These are phyloP conservation scores for Candida sanyaensis DNA, from an alignment of 1,139 yeast genomes.

Conservation along the genomic window DNA sequence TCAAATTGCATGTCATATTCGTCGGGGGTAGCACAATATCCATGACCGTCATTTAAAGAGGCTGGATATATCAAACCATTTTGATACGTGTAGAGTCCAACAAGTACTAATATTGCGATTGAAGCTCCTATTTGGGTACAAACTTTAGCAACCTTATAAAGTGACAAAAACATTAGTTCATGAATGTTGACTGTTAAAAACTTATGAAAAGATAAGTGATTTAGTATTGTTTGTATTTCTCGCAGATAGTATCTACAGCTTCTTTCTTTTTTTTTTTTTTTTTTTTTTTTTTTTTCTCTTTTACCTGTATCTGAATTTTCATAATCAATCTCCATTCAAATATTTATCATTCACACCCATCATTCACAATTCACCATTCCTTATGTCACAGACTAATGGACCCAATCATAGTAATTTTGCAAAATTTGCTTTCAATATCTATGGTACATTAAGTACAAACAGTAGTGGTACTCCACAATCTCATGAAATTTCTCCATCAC, in stretches of 20 bases:
- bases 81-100: slow-evolving; percentile 70
- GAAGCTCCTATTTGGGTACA: slow-evolving; percentile 35
- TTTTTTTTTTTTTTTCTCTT: background rate
- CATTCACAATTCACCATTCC: too few species aligned
- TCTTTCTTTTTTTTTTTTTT: background rate
- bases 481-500: slow-evolving; percentile 15
- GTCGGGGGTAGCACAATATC: slow-evolving; percentile 77
- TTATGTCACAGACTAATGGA: slow-evolving; percentile 11
- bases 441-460: slow-evolving; percentile 26
- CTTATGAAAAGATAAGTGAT: too few species aligned
- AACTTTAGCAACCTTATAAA: slow-evolving; percentile 16
- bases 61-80: slow-evolving; percentile 78
- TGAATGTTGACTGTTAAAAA: background rate
- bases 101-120: slow-evolving; percentile 40
- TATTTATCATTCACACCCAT: too few species aligned
- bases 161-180: slow-evolving; percentile 3
- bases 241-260: too few species aligned
- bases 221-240: too few species aligned
- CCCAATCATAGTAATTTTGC: slow-evolving; percentile 26
- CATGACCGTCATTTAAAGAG: slow-evolving; percentile 74
- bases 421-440: slow-evolving; percentile 36
- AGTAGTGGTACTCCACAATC: slow-evolving; percentile 15
- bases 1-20: slow-evolving; percentile 71
- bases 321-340: too few species aligned
- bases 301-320: background rate